Conservation (phyloP, 805 yeast genomes). For the Myxozyma monticola region DNA sequence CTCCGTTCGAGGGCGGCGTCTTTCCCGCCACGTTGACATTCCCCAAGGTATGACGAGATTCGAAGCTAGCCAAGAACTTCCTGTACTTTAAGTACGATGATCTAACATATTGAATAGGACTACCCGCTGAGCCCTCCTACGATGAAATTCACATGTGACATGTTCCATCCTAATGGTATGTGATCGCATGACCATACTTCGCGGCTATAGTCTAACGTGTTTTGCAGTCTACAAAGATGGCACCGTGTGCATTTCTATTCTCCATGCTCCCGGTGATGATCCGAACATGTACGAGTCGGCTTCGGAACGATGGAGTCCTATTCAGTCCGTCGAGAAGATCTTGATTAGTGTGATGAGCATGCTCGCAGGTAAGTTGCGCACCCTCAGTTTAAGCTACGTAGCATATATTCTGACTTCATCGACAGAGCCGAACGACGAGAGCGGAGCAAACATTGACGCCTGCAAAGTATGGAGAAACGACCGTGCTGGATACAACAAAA, state of each 20-base stretch:
- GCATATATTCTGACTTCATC: background rate
- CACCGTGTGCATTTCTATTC: conserved; percentile 89
- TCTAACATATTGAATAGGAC: conserved; percentile 48
- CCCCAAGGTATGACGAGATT: conserved; percentile 51
- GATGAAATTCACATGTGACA: conserved; percentile 72
- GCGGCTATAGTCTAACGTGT: too few species aligned
- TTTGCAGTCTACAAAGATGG: conserved; percentile 78
- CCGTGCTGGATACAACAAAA: conserved; percentile 62
- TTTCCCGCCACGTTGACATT: conserved; percentile 72
- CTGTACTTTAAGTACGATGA: too few species aligned
- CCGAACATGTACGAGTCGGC: conserved; percentile 94
- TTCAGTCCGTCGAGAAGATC: conserved; percentile 96
- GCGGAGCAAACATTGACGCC: conserved; percentile 86
- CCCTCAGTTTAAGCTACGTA: background rate
- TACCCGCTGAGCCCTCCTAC: conserved; percentile 83
- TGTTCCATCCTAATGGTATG: conserved; percentile 80
- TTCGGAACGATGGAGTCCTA: conserved; percentile 97
- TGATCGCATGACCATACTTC: too few species aligned
- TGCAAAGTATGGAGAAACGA: conserved; percentile 90
- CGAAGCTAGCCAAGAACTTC: too few species aligned
- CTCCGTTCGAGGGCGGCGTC: conserved; percentile 86
- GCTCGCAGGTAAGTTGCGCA: conserved; percentile 59
- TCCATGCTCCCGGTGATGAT: conserved; percentile 97
- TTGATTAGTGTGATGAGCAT: conserved; percentile 88
- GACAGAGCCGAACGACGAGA: conserved; percentile 85